Percentiles rank a stretch among this genome's conserved stretches.
Conservation (phyloP, 2,329 filamentous ascomycete genomes). For the Aspergillus hiratsukae region DNA sequence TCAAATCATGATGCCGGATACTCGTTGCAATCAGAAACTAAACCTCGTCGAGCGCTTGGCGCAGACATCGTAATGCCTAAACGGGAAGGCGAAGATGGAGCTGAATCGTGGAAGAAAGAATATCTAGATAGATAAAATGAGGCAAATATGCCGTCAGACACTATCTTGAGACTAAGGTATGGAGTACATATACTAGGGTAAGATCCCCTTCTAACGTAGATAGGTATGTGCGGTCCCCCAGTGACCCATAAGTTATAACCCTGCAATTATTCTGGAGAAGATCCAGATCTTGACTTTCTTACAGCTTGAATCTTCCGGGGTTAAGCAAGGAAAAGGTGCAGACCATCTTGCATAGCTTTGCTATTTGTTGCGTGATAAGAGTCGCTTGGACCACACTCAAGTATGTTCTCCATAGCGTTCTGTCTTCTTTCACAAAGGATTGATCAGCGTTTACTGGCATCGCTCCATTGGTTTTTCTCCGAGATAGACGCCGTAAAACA, state of each 20-base stretch:
- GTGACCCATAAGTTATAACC: not conserved
- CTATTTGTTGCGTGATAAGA: too few relatives aligned
- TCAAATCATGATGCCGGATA: constrained; percentile 3
- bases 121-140: constrained; percentile 1
- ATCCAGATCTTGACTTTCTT: not conserved
- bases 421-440: too few relatives aligned
- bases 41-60: constrained; percentile 10
- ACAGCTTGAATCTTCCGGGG: too few relatives aligned
- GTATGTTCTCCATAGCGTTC: too few relatives aligned
- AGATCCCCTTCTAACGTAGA: not conserved
- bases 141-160: not conserved
- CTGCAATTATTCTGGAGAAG: not conserved
- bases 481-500: too few relatives aligned
- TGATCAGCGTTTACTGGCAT: too few relatives aligned
- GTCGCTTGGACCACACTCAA: too few relatives aligned
- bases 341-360: too few relatives aligned
- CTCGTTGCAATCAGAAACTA: constrained; percentile 5
- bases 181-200: not conserved
- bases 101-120: not conserved
- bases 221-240: not conserved
- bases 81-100: constrained; percentile 1
- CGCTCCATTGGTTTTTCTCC: too few relatives aligned
- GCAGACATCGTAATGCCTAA: constrained; percentile 10
- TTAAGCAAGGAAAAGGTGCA: too few relatives aligned
- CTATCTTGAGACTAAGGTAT: not conserved